Conservation (phyloP, 768 basidiomycete species). For the Suillus luteus region DNA sequence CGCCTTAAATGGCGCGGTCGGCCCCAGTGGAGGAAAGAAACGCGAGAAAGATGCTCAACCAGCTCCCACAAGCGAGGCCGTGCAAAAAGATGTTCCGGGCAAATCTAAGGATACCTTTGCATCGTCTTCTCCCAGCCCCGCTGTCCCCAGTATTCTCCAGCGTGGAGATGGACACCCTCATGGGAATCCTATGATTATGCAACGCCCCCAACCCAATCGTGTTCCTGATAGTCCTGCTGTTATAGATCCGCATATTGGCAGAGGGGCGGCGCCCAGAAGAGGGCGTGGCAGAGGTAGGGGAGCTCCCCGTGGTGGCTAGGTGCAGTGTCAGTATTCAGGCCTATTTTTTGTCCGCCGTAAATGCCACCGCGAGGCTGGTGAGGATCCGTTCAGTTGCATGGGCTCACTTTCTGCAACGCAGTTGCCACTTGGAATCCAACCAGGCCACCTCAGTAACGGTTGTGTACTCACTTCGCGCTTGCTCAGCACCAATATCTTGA, state of each 20-base stretch:
- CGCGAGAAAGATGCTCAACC: constrained; percentile 36
- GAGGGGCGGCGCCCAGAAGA: constrained; percentile 26
- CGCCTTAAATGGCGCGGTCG: constrained; percentile 62
- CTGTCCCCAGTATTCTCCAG: constrained; percentile 27
- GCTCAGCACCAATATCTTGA: neutral
- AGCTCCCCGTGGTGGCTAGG: constrained; percentile 30
- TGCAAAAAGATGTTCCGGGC: neutral
- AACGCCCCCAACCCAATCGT: constrained; percentile 17
- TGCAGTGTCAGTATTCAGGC: neutral
- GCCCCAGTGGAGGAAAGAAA: constrained; percentile 32
- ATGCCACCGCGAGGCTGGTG: neutral
- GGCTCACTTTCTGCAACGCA: no score
- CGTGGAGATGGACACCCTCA: constrained; percentile 22
- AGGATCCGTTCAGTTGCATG: neutral
- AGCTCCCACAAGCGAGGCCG: neutral
- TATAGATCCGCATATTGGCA: constrained; percentile 19
- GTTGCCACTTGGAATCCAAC: neutral
- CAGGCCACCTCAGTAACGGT: neutral
- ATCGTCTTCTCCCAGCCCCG: neutral
- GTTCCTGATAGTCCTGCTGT: constrained; percentile 14
- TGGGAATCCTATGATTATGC: constrained; percentile 16
- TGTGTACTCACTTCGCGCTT: no score
- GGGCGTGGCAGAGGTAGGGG: constrained; percentile 37
- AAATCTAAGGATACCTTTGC: constrained; percentile 14
- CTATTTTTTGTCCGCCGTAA: neutral